phyloP scores from a whole-genome alignment of 164 flowering plant genomes.

The Akebia trifoliata region DNA sequence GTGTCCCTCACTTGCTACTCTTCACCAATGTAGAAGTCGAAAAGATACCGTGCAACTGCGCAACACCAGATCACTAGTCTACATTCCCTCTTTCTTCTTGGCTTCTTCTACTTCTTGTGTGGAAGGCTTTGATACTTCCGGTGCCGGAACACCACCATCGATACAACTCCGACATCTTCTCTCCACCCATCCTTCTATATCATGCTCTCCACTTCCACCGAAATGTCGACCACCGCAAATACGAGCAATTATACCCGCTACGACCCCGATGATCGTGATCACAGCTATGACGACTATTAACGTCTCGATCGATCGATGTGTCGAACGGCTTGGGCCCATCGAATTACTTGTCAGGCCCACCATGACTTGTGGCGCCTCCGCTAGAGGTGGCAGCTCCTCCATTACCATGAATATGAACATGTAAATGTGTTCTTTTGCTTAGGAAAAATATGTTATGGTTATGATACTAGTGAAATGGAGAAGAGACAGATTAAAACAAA shows the following conservation, averaged over 20 bases:
- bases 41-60: not conserved
- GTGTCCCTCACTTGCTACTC: no score
- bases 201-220: slow-evolving; percentile 55
- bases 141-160: slow-evolving; percentile 49
- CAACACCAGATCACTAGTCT: not conserved
- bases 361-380: slow-evolving; percentile 19
- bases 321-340: slow-evolving; percentile 17
- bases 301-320: slow-evolving; percentile 61
- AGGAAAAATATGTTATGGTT: not conserved
- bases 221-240: slow-evolving; percentile 69
- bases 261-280: slow-evolving; percentile 53
- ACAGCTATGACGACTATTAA: slow-evolving; percentile 70
- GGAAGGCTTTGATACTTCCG: slow-evolving; percentile 28
- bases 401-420: slow-evolving; percentile 7
- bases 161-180: slow-evolving; percentile 68
- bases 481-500: not conserved
- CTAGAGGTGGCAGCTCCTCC: slow-evolving; percentile 22
- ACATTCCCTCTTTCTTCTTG: slow-evolving; percentile 11
- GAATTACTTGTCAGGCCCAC: not conserved
- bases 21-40: no score
- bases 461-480: not conserved
- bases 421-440: not conserved
- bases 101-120: slow-evolving; percentile 13
- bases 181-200: slow-evolving; percentile 83
- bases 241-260: slow-evolving; percentile 68